Conservation (phyloP, 1,284 basidiomycete species). For the Laetiporus sulphureus region DNA sequence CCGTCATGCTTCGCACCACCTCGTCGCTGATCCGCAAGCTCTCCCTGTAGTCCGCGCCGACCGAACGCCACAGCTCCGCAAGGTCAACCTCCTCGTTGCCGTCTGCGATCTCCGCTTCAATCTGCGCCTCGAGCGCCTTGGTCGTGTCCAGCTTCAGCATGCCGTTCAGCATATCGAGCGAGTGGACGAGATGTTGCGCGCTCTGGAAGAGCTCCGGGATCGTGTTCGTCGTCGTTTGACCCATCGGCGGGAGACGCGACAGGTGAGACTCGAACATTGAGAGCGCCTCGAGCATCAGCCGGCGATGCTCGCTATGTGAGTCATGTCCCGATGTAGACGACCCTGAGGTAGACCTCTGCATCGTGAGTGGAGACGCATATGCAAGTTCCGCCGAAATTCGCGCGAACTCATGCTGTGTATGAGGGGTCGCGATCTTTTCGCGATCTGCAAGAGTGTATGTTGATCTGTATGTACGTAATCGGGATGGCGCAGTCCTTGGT, state of each 20-base stretch:
- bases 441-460: constrained; percentile 21
- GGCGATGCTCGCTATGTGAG: constrained; percentile 46
- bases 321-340: constrained; percentile 24
- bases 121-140: constrained; percentile 60
- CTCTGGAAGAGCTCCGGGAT: constrained; percentile 49
- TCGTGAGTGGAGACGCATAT: constrained; percentile 19
- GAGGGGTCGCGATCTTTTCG: constrained; percentile 6
- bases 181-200: constrained; percentile 56
- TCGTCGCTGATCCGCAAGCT: constrained; percentile 67
- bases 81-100: constrained; percentile 31
- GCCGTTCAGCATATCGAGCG: constrained; percentile 56
- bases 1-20: constrained; percentile 65
- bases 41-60: constrained; percentile 67
- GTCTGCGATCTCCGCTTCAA: constrained; percentile 61
- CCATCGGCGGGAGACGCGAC: constrained; percentile 40
- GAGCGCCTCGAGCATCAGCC: constrained; percentile 62
- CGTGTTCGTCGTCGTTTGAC: constrained; percentile 33
- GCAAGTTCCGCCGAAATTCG: constrained; percentile 15
- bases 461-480: constrained; percentile 28
- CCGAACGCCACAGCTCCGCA: constrained; percentile 55
- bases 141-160: constrained; percentile 49
- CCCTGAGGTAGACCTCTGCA: constrained; percentile 11
- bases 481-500: constrained; percentile 31
- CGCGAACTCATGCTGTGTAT: constrained; percentile 3
- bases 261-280: constrained; percentile 63